phyloP scores from a whole-genome alignment of 306 rosid genomes.

The Castanopsis chinensis region DNA sequence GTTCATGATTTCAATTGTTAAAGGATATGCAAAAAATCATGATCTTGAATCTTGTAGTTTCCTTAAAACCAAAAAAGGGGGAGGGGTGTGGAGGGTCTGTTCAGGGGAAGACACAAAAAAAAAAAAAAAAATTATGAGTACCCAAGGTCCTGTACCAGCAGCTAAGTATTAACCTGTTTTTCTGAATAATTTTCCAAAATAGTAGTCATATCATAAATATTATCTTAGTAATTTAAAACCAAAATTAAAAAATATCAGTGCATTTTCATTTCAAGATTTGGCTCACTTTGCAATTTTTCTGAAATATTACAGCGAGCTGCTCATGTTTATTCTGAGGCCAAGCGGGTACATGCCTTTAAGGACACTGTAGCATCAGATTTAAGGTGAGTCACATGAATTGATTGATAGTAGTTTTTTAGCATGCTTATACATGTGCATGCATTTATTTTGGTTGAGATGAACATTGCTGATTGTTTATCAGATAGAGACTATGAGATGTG shows the following conservation, averaged over 20 bases:
- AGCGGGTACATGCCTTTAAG: constrained; percentile 85
- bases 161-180: background rate
- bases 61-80: no score
- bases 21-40: background rate
- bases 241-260: background rate
- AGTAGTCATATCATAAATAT: background rate
- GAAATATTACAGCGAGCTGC: constrained; percentile 61
- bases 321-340: constrained; percentile 98
- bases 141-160: background rate
- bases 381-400: constrained; percentile 40
- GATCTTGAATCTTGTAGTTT: no score
- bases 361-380: constrained; percentile 70
- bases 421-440: background rate
- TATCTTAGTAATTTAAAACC: background rate
- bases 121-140: background rate
- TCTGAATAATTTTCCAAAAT: background rate
- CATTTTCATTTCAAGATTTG: background rate
- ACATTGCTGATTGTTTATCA: background rate
- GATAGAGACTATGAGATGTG: background rate
- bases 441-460: background rate
- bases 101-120: no score
- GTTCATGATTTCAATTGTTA: background rate
- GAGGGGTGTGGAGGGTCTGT: no score
- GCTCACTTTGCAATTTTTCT: background rate
- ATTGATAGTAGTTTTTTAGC: background rate